These are phyloP conservation scores for Peniophora sp. DNA, from an alignment of 1,284 basidiomycete genomes.

Conservation along the genomic window DNA sequence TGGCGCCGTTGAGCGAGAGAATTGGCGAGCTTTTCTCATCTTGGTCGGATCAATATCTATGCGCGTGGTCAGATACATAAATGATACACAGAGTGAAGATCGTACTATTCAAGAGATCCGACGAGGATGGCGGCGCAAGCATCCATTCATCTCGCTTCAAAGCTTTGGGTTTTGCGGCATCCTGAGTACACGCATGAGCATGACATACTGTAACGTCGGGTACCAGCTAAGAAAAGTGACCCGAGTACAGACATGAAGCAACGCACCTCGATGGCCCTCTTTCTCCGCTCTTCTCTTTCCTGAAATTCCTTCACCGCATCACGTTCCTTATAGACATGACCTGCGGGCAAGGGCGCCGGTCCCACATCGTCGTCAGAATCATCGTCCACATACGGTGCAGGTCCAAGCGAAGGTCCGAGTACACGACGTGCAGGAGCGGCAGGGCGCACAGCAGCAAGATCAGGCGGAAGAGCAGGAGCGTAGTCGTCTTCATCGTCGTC, in stretches of 20 bases:
- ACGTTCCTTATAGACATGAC: conserved; percentile 26
- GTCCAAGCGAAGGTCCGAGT: conserved; percentile 12
- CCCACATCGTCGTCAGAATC: conserved; percentile 67
- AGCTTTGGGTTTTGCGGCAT: conserved; percentile 66
- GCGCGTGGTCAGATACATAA: neutral
- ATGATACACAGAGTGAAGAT: neutral
- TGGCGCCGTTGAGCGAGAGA: conserved; percentile 56
- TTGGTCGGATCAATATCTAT: conserved; percentile 66
- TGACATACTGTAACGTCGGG: neutral
- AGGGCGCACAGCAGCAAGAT: conserved; percentile 34
- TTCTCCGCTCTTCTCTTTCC: conserved; percentile 71
- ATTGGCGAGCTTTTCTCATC: conserved; percentile 60
- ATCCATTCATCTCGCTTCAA: conserved; percentile 90
- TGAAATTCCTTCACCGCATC: conserved; percentile 73
- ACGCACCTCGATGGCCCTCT: conserved; percentile 56
- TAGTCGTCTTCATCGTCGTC: conserved; percentile 58
- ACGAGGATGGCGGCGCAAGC: conserved; percentile 80
- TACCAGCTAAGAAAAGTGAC: neutral
- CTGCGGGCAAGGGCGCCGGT: conserved; percentile 57
- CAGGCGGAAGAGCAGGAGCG: conserved; percentile 57
- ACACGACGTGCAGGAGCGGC: conserved; percentile 17
- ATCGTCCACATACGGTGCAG: conserved; percentile 19
- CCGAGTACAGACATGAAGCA: neutral
- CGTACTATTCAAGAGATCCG: conserved; percentile 65
- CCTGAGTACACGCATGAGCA: conserved; percentile 30